Evolutionary conservation across 176 grass and related monocot species (phyloP).

Genomic region (Coix lacrymajobi): DNA sequence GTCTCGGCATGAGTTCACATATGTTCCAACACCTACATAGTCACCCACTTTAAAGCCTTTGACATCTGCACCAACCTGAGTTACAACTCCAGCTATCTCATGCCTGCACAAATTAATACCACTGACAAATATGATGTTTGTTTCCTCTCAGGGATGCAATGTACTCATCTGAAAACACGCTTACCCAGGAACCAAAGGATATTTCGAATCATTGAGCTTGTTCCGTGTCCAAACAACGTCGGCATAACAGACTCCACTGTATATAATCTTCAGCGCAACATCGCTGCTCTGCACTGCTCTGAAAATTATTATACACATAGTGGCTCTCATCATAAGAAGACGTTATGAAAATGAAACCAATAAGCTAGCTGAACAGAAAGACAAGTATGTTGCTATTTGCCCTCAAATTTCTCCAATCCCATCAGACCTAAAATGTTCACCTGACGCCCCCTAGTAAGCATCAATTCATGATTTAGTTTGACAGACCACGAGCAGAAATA

Average conservation of each 20-base stretch:
- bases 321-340: background rate
- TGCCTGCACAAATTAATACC: slow-evolving; percentile 40
- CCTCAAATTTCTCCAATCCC: background rate
- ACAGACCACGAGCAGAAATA: background rate
- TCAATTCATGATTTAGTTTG: background rate
- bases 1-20: slow-evolving; percentile 58
- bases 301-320: background rate
- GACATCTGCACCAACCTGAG: slow-evolving; percentile 57
- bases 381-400: background rate
- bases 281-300: slow-evolving; percentile 40
- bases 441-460: background rate
- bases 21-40: slow-evolving; percentile 57
- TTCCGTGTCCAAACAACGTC: slow-evolving; percentile 66
- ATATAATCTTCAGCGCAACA: slow-evolving; percentile 63
- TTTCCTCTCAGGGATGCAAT: background rate
- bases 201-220: slow-evolving; percentile 32
- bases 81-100: slow-evolving; percentile 72
- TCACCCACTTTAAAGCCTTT: slow-evolving; percentile 58
- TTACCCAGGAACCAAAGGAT: slow-evolving; percentile 75
- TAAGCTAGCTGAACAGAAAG: background rate
- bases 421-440: background rate
- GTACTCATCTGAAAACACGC: background rate
- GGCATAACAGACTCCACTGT: slow-evolving; percentile 79
- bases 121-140: background rate
- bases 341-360: background rate